Percentiles rank a stretch among this genome's conserved stretches.
These are phyloP conservation scores for Halteria grandinella DNA, from an alignment of 73 alveolate genomes.

Conservation along the genomic window DNA sequence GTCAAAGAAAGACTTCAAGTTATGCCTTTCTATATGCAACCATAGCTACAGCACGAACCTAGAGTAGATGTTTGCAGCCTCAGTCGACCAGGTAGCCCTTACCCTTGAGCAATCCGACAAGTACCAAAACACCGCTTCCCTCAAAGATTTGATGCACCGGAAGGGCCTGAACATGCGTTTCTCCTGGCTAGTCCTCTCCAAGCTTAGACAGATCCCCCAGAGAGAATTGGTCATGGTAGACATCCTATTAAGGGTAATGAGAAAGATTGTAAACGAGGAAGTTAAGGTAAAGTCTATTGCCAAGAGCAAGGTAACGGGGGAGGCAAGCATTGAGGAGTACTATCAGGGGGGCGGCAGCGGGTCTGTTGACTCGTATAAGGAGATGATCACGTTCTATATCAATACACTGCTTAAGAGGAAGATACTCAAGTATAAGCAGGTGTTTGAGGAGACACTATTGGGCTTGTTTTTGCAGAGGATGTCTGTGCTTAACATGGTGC, in stretches of 20 bases:
- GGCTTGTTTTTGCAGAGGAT: constrained; percentile 54
- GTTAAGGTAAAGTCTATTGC: constrained; percentile 30
- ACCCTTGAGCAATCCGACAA: constrained; percentile 52
- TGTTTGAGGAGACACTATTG: constrained; percentile 53
- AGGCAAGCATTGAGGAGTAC: constrained; percentile 27
- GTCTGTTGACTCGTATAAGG: too few species aligned
- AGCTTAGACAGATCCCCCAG: not conserved
- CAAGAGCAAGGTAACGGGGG: not conserved
- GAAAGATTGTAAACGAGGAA: constrained; percentile 30
- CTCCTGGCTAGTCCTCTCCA: constrained; percentile 49
- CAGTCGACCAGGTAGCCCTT: constrained; percentile 34
- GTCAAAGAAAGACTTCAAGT: constrained; percentile 37
- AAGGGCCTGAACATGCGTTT: constrained; percentile 64
- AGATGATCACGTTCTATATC: constrained; percentile 2
- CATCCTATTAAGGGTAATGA: constrained; percentile 60
- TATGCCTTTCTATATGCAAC: constrained; percentile 10
- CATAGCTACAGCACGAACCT: constrained; percentile 4
- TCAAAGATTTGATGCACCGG: constrained; percentile 66
- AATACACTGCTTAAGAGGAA: constrained; percentile 47
- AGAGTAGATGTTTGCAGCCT: constrained; percentile 30
- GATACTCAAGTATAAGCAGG: constrained; percentile 23
- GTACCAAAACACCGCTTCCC: constrained; percentile 15
- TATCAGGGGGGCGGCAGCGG: too few species aligned
- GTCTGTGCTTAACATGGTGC: constrained; percentile 22
- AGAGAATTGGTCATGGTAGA: constrained; percentile 56